A percentile compares a stretch with the other conserved stretches of the same genome.
Conservation (phyloP, 2,329 filamentous ascomycete genomes). For the Claviceps africana region DNA sequence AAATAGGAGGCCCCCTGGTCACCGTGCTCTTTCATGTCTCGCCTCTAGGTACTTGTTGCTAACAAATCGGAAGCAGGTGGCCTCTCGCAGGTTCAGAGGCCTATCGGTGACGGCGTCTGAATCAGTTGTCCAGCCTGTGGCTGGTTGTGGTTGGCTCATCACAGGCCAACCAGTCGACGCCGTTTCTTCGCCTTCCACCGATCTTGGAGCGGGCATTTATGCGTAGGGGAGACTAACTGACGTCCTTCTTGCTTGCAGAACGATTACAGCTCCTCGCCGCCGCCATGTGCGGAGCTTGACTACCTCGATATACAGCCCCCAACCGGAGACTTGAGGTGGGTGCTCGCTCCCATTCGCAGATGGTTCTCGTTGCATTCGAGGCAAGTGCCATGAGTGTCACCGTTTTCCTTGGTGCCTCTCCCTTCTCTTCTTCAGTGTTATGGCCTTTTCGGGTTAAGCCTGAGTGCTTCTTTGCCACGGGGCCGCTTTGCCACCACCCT, state of each 20-base stretch:
- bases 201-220: conserved; percentile 1
- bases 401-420: not conserved
- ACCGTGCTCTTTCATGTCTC: conserved; percentile 9
- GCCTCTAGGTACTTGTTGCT: conserved; percentile 3
- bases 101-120: conserved; percentile 6
- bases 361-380: conserved; percentile 7
- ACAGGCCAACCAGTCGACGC: conserved; percentile 2
- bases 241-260: conserved; percentile 21
- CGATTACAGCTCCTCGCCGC: conserved; percentile 42
- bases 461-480: not conserved
- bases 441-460: conserved; percentile 1
- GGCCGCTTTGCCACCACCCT: conserved; percentile 1
- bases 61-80: conserved; percentile 7
- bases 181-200: conserved; percentile 1
- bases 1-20: conserved; percentile 7
- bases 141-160: conserved; percentile 4
- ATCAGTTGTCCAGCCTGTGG: conserved; percentile 3
- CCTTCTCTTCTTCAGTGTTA: not conserved
- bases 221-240: conserved; percentile 12
- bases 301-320: conserved; percentile 38
- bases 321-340: conserved; percentile 41
- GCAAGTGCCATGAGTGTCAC: conserved; percentile 6
- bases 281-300: conserved; percentile 31
- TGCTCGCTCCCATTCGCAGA: conserved; percentile 14
- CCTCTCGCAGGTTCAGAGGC: conserved; percentile 2